phyloP scores from a whole-genome alignment of 495 filamentous ascomycete species.

The Penicillium macrosclerotiorum region DNA sequence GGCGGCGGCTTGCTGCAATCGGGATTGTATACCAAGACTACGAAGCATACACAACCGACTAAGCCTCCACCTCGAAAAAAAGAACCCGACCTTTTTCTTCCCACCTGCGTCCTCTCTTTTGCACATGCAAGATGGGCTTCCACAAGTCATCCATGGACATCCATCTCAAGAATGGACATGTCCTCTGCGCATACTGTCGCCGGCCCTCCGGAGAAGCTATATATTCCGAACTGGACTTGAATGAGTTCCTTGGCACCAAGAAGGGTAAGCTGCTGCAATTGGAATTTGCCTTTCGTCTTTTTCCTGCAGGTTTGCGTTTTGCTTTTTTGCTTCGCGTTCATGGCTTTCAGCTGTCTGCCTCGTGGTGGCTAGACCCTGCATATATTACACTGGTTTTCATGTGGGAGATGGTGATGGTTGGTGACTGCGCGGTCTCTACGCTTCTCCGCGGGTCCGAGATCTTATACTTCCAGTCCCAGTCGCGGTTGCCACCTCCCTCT shows the following conservation, averaged over 20 bases:
- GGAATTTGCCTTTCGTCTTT: not conserved
- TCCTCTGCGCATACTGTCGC: slow-evolving; percentile 23
- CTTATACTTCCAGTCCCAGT: too few relatives aligned
- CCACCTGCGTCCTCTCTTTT: too few relatives aligned
- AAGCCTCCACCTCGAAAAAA: too few relatives aligned
- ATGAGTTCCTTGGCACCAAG: slow-evolving; percentile 15
- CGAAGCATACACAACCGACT: too few relatives aligned
- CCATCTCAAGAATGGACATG: slow-evolving; percentile 19
- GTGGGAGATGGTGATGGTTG: too few relatives aligned
- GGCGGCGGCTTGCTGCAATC: too few relatives aligned
- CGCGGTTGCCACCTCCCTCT: too few relatives aligned
- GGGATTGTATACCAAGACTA: too few relatives aligned
- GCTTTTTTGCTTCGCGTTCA: not conserved
- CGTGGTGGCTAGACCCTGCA: not conserved
- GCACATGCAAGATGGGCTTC: slow-evolving; percentile 20
- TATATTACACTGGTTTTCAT: too few relatives aligned
- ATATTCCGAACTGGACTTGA: slow-evolving; percentile 26
- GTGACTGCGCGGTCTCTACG: too few relatives aligned
- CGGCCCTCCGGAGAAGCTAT: slow-evolving; percentile 15
- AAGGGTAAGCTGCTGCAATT: slow-evolving; percentile 16
- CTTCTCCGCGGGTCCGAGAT: too few relatives aligned
- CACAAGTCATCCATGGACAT: slow-evolving; percentile 25
- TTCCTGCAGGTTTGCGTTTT: not conserved
- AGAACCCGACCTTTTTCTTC: too few relatives aligned
- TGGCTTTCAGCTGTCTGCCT: not conserved